Conservation (phyloP, 2,329 filamentous ascomycete species). For the Pseudogymnoascus sp. region DNA sequence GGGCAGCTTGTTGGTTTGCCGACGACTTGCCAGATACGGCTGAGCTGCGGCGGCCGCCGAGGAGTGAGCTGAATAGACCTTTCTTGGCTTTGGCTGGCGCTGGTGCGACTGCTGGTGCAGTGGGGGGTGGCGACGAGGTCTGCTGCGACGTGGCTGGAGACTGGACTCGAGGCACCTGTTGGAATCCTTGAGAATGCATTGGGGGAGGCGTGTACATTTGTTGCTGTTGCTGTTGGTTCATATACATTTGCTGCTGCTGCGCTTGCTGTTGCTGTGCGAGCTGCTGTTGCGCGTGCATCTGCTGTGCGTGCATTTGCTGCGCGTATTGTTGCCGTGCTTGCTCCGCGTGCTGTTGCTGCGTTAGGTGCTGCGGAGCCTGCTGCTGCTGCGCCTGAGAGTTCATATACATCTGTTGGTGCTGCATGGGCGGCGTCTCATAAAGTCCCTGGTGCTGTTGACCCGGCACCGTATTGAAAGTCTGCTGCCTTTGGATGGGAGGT, state of each 20-base stretch:
- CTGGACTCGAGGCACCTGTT: constrained; percentile 6
- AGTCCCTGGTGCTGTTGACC: constrained; percentile 5
- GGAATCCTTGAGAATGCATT: not conserved
- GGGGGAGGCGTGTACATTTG: not conserved
- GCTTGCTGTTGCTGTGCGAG: constrained; percentile 6
- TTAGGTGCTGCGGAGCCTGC: not conserved
- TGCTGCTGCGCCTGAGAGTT: constrained; percentile 11
- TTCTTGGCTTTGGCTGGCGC: not conserved
- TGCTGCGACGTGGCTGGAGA: not conserved
- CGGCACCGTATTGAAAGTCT: not conserved
- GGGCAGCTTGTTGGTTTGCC: not conserved
- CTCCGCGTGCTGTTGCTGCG: constrained; percentile 13
- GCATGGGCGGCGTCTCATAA: not conserved
- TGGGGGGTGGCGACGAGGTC: not conserved
- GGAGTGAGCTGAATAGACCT: not conserved
- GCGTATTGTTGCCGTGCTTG: not conserved
- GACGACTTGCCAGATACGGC: not conserved
- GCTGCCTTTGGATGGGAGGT: constrained; percentile 11
- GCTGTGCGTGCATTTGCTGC: constrained; percentile 11
- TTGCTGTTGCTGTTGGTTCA: not conserved
- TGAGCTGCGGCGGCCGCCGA: not conserved
- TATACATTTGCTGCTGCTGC: constrained; percentile 7
- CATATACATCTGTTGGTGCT: not conserved
- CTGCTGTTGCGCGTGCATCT: constrained; percentile 7
- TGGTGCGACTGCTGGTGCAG: not conserved